Base-by-base conservation (phyloP, 2,329 filamentous ascomycete species). In the Xylariales sp. region DNA sequence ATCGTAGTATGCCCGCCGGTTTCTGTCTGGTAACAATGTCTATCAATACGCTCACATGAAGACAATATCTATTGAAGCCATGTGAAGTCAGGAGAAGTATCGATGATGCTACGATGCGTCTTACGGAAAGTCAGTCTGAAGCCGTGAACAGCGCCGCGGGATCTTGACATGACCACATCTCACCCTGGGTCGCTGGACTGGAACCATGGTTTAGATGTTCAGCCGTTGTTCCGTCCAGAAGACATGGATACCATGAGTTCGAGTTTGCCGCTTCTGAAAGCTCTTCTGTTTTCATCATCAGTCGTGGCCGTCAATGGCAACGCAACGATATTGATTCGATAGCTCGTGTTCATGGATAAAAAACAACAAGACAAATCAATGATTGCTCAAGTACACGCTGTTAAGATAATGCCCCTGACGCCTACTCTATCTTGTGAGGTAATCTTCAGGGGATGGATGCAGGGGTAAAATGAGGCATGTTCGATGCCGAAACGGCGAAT, bases 191-290 rank as follows among this genome's bases (percentile, higher is more conserved):
- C n/a, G n/a, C n/a, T n/a, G n/a, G n/a, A n/a, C 20, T 18, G 16
- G 24, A 20, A 16, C 27, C 25, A 27, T 31, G 36, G 27, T 20
- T 27, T 39, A 39, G 27, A 28, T n/a, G 21, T 39, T 19, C 36
- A 27, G 24, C 24, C 36, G 36, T 27, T 11, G 25, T 39, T 39
- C 31, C 36, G 36, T 39, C 36, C 36, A 19, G 21, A 39, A 39
- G 27, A 39, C 31, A 15, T 14, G 21, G 24, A 27, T n/a, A 27
- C n/a, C 24, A 27, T 18, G 20, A 39, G n/a, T n/a, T n/a, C n/a
- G n/a, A n/a, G n/a, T n/a, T n/a, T n/a, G n/a, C n/a, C n/a, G n/a
- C n/a, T n/a, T n/a, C n/a, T n/a, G n/a, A n/a, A n/a, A n/a, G n/a
- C n/a, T n/a, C n/a, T n/a, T n/a, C n/a, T n/a, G n/a, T n/a, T n/a